These are phyloP conservation scores for Stropharia rugosoannulata DNA, from an alignment of 768 basidiomycete species.

Conservation along the genomic window DNA sequence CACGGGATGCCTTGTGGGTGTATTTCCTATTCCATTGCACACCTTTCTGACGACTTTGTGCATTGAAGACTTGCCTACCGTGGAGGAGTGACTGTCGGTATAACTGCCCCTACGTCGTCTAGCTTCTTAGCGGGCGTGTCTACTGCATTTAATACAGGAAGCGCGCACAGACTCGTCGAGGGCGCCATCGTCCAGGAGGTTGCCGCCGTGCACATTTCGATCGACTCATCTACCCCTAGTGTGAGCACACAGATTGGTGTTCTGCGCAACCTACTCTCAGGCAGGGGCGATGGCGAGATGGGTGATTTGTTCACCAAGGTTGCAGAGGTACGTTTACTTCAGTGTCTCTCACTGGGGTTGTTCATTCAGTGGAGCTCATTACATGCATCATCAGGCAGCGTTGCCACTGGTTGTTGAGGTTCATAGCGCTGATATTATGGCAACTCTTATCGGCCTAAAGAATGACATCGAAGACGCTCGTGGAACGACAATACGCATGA, in stretches of 20 bases:
- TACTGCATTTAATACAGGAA: constrained; percentile 55
- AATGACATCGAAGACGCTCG: constrained; percentile 49
- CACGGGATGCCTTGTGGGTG: constrained; percentile 50
- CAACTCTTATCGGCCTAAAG: constrained; percentile 64
- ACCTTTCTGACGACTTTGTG: neutral
- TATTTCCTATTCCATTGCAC: neutral
- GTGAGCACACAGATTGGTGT: constrained; percentile 69
- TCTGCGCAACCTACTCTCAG: constrained; percentile 51
- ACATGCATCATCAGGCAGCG: constrained; percentile 36
- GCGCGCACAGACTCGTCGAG: constrained; percentile 50
- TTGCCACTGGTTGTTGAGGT: constrained; percentile 62
- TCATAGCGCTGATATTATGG: constrained; percentile 70
- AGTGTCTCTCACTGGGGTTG: neutral
- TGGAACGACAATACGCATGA: constrained; percentile 43
- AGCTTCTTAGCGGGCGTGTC: constrained; percentile 59
- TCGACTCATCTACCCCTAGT: constrained; percentile 46
- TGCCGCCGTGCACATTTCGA: constrained; percentile 59
- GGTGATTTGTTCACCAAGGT: constrained; percentile 42
- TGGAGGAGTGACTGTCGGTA: constrained; percentile 59
- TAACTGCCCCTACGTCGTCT: constrained; percentile 50
- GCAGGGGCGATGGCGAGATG: constrained; percentile 36
- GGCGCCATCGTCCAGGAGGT: constrained; percentile 61
- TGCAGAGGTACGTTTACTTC: constrained; percentile 35
- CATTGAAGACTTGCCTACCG: constrained; percentile 57
- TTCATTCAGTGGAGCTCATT: neutral